Conservation (phyloP, 306 rosid species). For the Trichosanthes truncata region DNA sequence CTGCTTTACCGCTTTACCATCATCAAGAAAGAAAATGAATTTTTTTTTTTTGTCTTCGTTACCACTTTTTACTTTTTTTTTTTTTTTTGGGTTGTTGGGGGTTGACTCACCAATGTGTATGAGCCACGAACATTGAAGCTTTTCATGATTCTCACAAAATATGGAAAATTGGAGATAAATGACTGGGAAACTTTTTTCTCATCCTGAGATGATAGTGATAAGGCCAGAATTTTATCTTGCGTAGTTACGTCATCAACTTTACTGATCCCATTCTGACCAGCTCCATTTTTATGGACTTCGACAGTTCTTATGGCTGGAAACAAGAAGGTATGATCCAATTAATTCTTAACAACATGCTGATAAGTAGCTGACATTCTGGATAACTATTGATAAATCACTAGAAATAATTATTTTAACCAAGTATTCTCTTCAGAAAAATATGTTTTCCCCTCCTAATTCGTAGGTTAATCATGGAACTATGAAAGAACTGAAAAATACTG, state of each 20-base stretch:
- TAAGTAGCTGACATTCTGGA: neutral
- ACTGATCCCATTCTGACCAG: slow-evolving; percentile 32
- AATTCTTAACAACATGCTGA: neutral
- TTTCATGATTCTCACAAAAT: slow-evolving; percentile 83
- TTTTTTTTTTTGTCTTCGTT: neutral
- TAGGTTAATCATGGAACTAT: neutral
- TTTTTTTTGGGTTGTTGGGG: neutral
- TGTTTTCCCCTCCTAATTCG: neutral
- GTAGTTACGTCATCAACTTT: slow-evolving; percentile 28
- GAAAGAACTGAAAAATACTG: neutral
- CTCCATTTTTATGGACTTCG: slow-evolving; percentile 23
- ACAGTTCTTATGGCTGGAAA: neutral
- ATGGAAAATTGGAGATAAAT: slow-evolving; percentile 62
- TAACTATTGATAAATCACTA: neutral
- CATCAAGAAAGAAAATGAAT: neutral
- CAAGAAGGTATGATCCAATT: neutral
- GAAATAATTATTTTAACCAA: neutral
- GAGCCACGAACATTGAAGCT: slow-evolving; percentile 84
- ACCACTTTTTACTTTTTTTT: neutral
- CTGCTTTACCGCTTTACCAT: neutral
- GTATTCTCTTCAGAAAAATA: neutral
- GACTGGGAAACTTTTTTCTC: slow-evolving; percentile 57
- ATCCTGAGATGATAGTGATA: slow-evolving; percentile 39
- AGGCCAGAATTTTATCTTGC: slow-evolving; percentile 34
- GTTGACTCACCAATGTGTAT: slow-evolving; percentile 65